Evolutionary conservation across 768 basidiomycete genomes (phyloP).

Genomic region (Imleria badia): DNA sequence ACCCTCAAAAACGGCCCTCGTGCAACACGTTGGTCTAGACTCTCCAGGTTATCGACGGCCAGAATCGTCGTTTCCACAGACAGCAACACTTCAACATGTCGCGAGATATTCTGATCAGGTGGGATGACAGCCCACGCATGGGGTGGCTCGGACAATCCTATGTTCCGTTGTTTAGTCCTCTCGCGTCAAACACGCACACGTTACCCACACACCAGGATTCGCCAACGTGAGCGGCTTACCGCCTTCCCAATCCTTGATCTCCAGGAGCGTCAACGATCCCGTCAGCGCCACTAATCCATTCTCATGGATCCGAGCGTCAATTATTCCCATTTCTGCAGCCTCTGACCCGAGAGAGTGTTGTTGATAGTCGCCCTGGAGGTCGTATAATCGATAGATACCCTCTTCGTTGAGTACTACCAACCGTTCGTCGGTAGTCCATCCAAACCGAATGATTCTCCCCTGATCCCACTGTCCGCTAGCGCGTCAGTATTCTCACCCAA

Average conservation of each 20-base stretch:
- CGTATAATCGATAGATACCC: conserved; percentile 87
- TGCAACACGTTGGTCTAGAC: conserved; percentile 81
- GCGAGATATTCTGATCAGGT: conserved; percentile 83
- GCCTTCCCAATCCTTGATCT: conserved; percentile 90
- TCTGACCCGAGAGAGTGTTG: conserved; percentile 85
- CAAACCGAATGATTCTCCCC: conserved; percentile 75
- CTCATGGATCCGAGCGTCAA: conserved; percentile 85
- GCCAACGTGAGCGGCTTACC: conserved; percentile 69
- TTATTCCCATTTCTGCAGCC: conserved; percentile 76
- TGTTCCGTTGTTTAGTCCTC: conserved; percentile 2
- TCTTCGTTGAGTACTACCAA: conserved; percentile 89
- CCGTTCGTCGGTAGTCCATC: conserved; percentile 81
- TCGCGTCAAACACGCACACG: conserved; percentile 5
- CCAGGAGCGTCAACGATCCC: conserved; percentile 69
- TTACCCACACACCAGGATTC: conserved; percentile 58
- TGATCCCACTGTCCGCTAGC: conserved; percentile 79
- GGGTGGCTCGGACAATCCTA: conserved; percentile 77
- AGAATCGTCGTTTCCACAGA: conserved; percentile 79
- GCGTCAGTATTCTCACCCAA: conserved; percentile 8
- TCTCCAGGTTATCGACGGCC: conserved; percentile 86
- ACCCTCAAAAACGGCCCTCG: conserved; percentile 89
- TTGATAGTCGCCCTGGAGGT: conserved; percentile 80
- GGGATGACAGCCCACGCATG: conserved; percentile 87
- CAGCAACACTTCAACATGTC: conserved; percentile 87
- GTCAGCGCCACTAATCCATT: conserved; percentile 86